Evolutionary conservation across 2,329 filamentous ascomycete genomes (phyloP).

Genomic region (Raffaelea ambrosiae): DNA sequence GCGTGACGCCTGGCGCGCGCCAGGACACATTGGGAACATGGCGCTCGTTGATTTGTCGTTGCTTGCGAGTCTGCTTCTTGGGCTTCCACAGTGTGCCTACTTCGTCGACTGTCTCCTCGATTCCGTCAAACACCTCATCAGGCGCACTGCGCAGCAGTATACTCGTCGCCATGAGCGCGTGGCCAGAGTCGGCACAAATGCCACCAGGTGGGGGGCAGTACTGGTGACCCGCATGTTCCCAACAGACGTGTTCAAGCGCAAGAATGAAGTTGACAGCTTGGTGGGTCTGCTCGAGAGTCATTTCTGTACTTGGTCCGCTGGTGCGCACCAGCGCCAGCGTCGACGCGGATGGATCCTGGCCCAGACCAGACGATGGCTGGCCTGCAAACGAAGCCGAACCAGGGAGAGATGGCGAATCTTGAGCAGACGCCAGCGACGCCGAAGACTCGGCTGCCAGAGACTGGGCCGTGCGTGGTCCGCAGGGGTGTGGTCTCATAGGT

Average conservation of each 20-base stretch:
- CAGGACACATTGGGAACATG: constrained; percentile 21
- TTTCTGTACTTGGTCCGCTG: constrained; percentile 12
- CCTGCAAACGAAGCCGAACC: no score
- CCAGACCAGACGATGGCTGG: no score
- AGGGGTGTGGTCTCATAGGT: no score
- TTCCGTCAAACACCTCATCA: constrained; percentile 19
- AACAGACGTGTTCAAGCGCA: constrained; percentile 45
- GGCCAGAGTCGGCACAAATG: constrained; percentile 22
- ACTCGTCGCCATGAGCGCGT: constrained; percentile 35
- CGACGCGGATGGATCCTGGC: not conserved
- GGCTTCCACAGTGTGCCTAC: constrained; percentile 9
- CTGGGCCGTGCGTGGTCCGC: no score
- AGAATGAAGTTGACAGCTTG: constrained; percentile 45
- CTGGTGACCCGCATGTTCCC: constrained; percentile 36
- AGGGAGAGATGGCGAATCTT: no score
- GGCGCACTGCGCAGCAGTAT: constrained; percentile 33
- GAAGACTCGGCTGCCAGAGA: no score
- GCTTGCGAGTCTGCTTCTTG: constrained; percentile 3
- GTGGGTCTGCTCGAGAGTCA: constrained; percentile 31
- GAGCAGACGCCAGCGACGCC: no score
- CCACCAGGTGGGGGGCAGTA: constrained; percentile 9
- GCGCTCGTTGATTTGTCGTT: not conserved
- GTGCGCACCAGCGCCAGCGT: not conserved
- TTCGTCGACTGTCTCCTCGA: constrained; percentile 6
- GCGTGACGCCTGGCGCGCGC: constrained; percentile 29